Evolutionary conservation across 75 land plant genomes (phyloP).

Genomic region (Picea glauca): DNA sequence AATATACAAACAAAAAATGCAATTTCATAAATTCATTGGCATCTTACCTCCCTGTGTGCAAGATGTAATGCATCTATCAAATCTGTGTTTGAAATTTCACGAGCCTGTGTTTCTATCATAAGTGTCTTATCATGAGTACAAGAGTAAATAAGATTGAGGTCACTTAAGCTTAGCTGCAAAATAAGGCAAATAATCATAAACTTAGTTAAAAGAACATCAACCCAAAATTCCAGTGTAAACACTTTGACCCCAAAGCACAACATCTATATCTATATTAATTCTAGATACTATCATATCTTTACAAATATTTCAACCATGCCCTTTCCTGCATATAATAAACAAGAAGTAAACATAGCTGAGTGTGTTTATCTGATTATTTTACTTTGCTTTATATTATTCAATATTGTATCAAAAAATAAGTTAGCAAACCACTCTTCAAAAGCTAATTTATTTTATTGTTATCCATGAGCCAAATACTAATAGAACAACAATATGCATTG

Average conservation of each 20-base stretch:
- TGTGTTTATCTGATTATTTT: too few species aligned
- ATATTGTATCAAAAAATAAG: too few species aligned
- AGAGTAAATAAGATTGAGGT: constrained; percentile 89
- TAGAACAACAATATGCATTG: too few species aligned
- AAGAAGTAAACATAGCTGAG: not conserved
- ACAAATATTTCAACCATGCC: not conserved
- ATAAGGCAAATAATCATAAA: constrained; percentile 2
- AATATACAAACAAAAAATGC: not conserved
- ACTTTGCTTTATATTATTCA: too few species aligned
- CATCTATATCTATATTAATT: not conserved
- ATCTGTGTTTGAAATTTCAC: constrained; percentile 88
- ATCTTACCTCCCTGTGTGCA: constrained; percentile 79
- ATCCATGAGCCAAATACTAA: too few species aligned
- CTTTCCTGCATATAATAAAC: constrained; percentile 6
- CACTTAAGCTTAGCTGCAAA: constrained; percentile 79
- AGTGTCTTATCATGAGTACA: constrained; percentile 83
- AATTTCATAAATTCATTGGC: not conserved
- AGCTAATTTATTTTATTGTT: too few species aligned
- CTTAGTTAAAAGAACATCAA: not conserved
- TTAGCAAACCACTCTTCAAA: too few species aligned
- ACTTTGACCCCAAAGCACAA: not conserved
- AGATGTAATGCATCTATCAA: constrained; percentile 68
- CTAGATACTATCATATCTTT: not conserved
- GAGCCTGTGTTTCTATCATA: constrained; percentile 97
- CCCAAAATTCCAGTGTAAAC: constrained; percentile 2